A percentile compares a stretch with the other conserved stretches of the same genome.
Conservation (phyloP, 1,139 yeast genomes). For the Dujonia santamariae region DNA sequence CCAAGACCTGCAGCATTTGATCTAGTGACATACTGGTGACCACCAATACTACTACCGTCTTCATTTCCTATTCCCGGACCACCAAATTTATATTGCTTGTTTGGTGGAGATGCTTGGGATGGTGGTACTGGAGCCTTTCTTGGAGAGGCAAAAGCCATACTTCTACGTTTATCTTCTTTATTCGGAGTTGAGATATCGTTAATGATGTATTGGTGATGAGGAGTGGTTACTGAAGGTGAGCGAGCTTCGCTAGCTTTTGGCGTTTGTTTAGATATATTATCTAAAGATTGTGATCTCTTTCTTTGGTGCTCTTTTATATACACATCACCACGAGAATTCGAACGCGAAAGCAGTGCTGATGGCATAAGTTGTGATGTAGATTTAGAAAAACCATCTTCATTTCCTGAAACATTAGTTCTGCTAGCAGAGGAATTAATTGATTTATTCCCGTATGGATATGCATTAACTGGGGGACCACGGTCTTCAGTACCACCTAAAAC, state of each 20-base stretch:
- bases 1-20: conserved; percentile 23
- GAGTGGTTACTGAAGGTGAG: too few species aligned
- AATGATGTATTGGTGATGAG: too few species aligned
- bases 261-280: conserved; percentile 29
- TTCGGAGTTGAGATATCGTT: conserved; percentile 8
- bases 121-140: conserved; percentile 66
- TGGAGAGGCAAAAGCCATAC: conserved; percentile 48
- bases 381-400: too few species aligned
- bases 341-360: conserved; percentile 13
- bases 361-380: conserved; percentile 15
- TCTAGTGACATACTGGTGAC: conserved; percentile 21
- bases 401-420: too few species aligned
- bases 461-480: too few species aligned
- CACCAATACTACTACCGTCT: conserved; percentile 20
- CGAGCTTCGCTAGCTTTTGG: not conserved
- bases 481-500: too few species aligned
- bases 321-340: conserved; percentile 10
- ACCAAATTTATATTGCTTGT: conserved; percentile 11
- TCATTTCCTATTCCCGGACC: not conserved
- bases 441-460: too few species aligned
- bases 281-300: conserved; percentile 52
- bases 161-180: conserved; percentile 11
- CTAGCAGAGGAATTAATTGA: too few species aligned
- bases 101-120: conserved; percentile 43
- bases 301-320: conserved; percentile 30